Evolutionary conservation across 768 basidiomycete species (phyloP).

Genomic region (Amanita inopinata): DNA sequence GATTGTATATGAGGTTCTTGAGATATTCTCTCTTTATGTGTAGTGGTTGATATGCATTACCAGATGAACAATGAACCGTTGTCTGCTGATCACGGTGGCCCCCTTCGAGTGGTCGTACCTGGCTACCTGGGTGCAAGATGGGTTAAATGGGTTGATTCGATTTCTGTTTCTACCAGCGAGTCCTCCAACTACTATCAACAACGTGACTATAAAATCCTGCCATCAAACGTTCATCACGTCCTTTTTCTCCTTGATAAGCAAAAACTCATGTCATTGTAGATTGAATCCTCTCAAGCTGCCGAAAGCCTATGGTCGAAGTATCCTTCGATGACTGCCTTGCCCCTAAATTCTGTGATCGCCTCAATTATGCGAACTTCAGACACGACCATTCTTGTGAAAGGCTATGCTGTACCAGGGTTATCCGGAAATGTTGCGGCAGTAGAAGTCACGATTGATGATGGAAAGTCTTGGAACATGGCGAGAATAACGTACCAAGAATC

Average conservation of each 20-base stretch:
- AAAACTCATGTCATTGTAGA: slow-evolving; percentile 19
- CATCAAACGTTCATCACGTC: slow-evolving; percentile 30
- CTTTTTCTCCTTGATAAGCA: slow-evolving; percentile 2
- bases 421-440: slow-evolving; percentile 36
- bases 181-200: slow-evolving; percentile 67
- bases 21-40: slow-evolving; percentile 3
- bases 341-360: slow-evolving; percentile 55
- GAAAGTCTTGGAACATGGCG: slow-evolving; percentile 39
- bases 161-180: slow-evolving; percentile 42
- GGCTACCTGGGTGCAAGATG: slow-evolving; percentile 62
- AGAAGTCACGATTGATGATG: slow-evolving; percentile 44
- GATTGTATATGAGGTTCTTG: slow-evolving; percentile 49
- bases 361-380: slow-evolving; percentile 23
- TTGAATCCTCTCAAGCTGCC: slow-evolving; percentile 37
- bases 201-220: slow-evolving; percentile 58
- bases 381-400: slow-evolving; percentile 34
- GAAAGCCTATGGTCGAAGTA: slow-evolving; percentile 39
- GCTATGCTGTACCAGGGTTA: slow-evolving; percentile 45
- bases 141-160: slow-evolving; percentile 69
- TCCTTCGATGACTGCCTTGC: slow-evolving; percentile 47
- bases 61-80: slow-evolving; percentile 60
- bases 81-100: slow-evolving; percentile 53
- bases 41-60: background rate
- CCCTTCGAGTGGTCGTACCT: slow-evolving; percentile 58
- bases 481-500: slow-evolving; percentile 51